Base-by-base conservation (phyloP, 495 filamentous ascomycete genomes). In the Cryomyces antarcticus region DNA sequence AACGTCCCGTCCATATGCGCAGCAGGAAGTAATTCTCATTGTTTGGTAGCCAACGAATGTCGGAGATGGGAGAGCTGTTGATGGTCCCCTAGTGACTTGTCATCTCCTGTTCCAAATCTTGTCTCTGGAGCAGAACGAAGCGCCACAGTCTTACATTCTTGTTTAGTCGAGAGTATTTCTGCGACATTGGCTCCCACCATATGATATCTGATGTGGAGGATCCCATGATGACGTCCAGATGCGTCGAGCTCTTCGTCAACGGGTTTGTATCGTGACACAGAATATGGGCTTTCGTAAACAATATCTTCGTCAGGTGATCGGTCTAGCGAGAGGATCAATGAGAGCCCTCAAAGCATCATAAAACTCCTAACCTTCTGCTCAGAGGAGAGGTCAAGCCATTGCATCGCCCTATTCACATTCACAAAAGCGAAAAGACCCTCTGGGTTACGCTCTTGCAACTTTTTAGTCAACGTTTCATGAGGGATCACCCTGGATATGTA, bases 181-280 rank as follows among this genome's bases (percentile, higher is more conserved):
- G 86, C 13, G 85, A 86, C 53, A 94, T 83, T 9, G 89, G 87
- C 62, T 97, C 89, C 64, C 88, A 97, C 92, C 92, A 97, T 39
- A 97, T 87, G 39, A 96, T 89, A 54, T 97, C 89, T 27, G 84
- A 85, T 0, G 84, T 87, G 3, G 86, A 93, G 46, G 93, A 95
- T 5, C 89, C 89, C 76, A 96, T 84, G 45, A 93, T 75, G 27
- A 96, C 66, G 54, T 97, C 89, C 41, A 96, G 66, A 56, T 95
- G 88, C 12, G 65, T 72, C 7, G 70, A 44, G 37, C 71, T 77
- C 57, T 86, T 93, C 28, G 89, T 95, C 40, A 80, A 43, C 37
- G 71, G 63, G 54, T 96, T 96, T 27, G 93, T 72, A 61, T 96
- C 89, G 55, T 97, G 89, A 54, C 88, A 95, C 37, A 96, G 66